These are phyloP conservation scores for Kwoniella botswanensis DNA, from an alignment of 768 basidiomycete genomes.

Conservation along the genomic window DNA sequence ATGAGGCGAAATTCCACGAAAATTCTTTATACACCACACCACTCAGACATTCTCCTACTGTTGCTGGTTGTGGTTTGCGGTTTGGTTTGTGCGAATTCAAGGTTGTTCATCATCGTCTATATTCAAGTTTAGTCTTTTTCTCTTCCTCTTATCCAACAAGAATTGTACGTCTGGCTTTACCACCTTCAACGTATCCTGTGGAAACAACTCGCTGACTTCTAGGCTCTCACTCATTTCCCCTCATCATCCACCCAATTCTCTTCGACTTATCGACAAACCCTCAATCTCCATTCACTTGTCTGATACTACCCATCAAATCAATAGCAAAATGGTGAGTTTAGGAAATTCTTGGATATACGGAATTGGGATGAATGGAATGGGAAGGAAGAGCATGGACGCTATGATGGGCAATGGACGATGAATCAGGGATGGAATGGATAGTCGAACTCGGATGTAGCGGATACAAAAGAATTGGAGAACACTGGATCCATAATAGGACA, in stretches of 20 bases:
- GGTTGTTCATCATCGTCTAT: slow-evolving; percentile 10
- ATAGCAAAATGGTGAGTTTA: slow-evolving; percentile 34
- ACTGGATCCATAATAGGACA: too few species aligned
- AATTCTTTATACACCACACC: slow-evolving; percentile 5
- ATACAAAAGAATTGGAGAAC: too few species aligned
- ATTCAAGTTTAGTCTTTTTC: neutral
- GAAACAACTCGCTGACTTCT: slow-evolving; percentile 1
- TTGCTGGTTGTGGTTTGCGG: slow-evolving; percentile 1
- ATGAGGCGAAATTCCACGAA: slow-evolving; percentile 29
- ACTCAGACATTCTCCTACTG: slow-evolving; percentile 5
- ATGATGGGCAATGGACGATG: too few species aligned
- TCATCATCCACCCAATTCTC: neutral
- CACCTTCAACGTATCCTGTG: neutral
- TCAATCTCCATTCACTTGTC: neutral
- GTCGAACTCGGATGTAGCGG: too few species aligned
- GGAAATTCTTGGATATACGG: neutral
- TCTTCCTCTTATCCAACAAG: slow-evolving; percentile 23
- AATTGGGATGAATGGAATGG: neutral
- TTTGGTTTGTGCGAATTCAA: slow-evolving; percentile 7
- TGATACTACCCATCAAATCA: neutral
- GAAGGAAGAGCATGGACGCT: too few species aligned
- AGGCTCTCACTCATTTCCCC: neutral
- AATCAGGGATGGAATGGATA: too few species aligned
- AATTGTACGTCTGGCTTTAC: slow-evolving; percentile 25
- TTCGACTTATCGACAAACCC: neutral